These are phyloP conservation scores for Limonium bicolor DNA, from an alignment of 148 eudicot species.

Conservation along the genomic window DNA sequence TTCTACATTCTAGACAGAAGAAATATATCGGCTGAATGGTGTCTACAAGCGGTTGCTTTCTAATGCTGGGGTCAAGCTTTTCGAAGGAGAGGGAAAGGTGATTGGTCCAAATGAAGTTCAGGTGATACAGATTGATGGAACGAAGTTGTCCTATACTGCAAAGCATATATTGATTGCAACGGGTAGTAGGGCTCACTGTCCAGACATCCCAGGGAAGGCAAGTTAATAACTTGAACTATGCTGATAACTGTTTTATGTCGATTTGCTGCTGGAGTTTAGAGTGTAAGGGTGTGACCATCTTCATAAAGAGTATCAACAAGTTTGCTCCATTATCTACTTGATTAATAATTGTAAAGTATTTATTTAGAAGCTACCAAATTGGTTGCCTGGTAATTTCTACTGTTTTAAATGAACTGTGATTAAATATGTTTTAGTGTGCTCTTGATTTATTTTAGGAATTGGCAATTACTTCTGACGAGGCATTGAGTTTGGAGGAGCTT, in stretches of 20 bases:
- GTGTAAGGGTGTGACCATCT: no score
- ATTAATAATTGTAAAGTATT: no score
- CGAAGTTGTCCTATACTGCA: slow-evolving; percentile 72
- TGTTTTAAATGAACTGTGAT: no score
- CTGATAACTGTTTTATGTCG: no score
- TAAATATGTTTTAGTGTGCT: no score
- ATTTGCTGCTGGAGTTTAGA: no score
- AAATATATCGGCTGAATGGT: slow-evolving; percentile 64
- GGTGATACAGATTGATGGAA: slow-evolving; percentile 83
- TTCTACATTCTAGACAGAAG: slow-evolving; percentile 51
- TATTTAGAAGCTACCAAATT: no score
- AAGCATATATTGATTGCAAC: slow-evolving; percentile 90
- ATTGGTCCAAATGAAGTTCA: slow-evolving; percentile 91
- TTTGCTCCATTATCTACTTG: no score
- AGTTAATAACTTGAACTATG: no score
- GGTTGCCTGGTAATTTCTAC: no score
- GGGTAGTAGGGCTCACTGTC: slow-evolving; percentile 82
- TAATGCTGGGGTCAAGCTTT: slow-evolving; percentile 85
- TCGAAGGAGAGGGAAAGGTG: slow-evolving; percentile 87
- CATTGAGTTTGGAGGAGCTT: slow-evolving; percentile 89
- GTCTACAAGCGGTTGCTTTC: slow-evolving; percentile 77
- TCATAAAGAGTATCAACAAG: no score
- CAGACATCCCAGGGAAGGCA: slow-evolving; percentile 75
- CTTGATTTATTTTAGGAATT: slow-evolving; percentile 37
- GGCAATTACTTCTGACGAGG: slow-evolving; percentile 93